Conservation (phyloP, 768 basidiomycete genomes). For the Lenzites betulinus region DNA sequence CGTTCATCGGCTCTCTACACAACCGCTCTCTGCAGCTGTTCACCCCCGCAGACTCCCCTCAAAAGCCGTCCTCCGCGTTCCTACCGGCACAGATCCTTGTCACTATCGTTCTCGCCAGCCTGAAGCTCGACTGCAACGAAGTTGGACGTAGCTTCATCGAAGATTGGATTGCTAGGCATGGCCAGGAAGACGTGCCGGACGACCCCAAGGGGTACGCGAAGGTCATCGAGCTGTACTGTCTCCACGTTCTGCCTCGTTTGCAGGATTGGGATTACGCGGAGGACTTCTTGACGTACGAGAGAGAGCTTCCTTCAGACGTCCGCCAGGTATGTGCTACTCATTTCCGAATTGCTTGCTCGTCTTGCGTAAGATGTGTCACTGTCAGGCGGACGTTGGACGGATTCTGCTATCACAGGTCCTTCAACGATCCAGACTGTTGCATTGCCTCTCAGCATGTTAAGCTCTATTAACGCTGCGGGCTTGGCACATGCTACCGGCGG, state of each 20-base stretch:
- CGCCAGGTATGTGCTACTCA: conserved; percentile 49
- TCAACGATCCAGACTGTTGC: too few species aligned
- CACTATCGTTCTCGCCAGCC: conserved; percentile 68
- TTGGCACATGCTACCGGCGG: too few species aligned
- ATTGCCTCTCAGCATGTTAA: too few species aligned
- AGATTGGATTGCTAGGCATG: conserved; percentile 72
- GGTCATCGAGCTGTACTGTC: conserved; percentile 73
- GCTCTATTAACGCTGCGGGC: too few species aligned
- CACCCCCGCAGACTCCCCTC: conserved; percentile 46
- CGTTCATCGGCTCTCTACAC: conserved; percentile 57
- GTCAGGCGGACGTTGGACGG: too few species aligned
- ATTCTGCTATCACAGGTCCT: too few species aligned
- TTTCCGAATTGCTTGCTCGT: conserved; percentile 2
- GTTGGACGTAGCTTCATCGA: conserved; percentile 69
- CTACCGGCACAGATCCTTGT: conserved; percentile 71
- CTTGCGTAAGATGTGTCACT: too few species aligned
- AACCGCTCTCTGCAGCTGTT: conserved; percentile 69
- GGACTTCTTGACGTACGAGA: conserved; percentile 76
- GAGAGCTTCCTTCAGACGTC: conserved; percentile 52
- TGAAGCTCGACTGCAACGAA: conserved; percentile 64
- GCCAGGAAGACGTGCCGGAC: conserved; percentile 34
- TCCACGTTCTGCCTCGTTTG: conserved; percentile 70
- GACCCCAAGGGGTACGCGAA: conserved; percentile 60
- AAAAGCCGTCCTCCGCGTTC: conserved; percentile 50
- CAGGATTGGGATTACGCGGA: conserved; percentile 80